These are phyloP conservation scores for Diplodia sapinea DNA, from an alignment of 2,329 filamentous ascomycete genomes.

Conservation along the genomic window DNA sequence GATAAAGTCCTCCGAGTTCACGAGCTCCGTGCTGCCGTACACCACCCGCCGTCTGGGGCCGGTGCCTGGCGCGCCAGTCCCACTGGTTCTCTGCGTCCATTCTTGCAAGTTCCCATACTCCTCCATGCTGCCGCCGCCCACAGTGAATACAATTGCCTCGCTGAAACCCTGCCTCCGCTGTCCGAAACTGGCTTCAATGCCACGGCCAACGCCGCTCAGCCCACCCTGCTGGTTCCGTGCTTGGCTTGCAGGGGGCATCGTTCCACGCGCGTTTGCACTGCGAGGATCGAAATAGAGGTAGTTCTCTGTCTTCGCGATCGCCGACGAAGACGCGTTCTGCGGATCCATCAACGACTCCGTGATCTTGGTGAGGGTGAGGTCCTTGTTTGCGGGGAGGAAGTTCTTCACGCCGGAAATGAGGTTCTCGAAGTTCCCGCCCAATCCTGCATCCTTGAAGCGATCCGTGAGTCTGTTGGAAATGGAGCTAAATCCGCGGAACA, in stretches of 20 bases:
- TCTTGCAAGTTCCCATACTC: slow-evolving; percentile 98
- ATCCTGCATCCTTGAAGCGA: slow-evolving; percentile 88
- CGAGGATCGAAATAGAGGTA: slow-evolving; percentile 98
- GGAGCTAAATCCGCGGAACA: slow-evolving; percentile 92
- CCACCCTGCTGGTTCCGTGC: slow-evolving; percentile 48
- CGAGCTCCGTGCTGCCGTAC: slow-evolving; percentile 86
- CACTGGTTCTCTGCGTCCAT: slow-evolving; percentile 82
- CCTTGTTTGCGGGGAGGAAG: slow-evolving; percentile 93
- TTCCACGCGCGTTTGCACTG: slow-evolving; percentile 89
- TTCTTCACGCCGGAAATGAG: slow-evolving; percentile 97
- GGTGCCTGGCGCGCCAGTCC: slow-evolving; percentile 56
- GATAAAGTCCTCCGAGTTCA: slow-evolving; percentile 68
- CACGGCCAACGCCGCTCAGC: slow-evolving; percentile 55
- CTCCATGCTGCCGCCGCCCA: slow-evolving; percentile 94
- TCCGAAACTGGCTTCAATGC: slow-evolving; percentile 84
- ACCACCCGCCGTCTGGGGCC: slow-evolving; percentile 79
- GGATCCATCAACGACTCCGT: slow-evolving; percentile 99
- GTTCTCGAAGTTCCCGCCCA: slow-evolving; percentile 86
- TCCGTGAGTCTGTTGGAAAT: slow-evolving; percentile 92
- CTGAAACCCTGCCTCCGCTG: slow-evolving; percentile 88
- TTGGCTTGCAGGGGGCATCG: slow-evolving; percentile 80
- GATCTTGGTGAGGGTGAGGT: slow-evolving; percentile 96
- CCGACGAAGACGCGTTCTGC: slow-evolving; percentile 82
- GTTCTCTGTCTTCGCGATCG: slow-evolving; percentile 93
- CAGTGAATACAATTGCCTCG: slow-evolving; percentile 91